These are phyloP conservation scores for Cicer chorassanicum DNA, from an alignment of 306 rosid genomes.

Conservation along the genomic window DNA sequence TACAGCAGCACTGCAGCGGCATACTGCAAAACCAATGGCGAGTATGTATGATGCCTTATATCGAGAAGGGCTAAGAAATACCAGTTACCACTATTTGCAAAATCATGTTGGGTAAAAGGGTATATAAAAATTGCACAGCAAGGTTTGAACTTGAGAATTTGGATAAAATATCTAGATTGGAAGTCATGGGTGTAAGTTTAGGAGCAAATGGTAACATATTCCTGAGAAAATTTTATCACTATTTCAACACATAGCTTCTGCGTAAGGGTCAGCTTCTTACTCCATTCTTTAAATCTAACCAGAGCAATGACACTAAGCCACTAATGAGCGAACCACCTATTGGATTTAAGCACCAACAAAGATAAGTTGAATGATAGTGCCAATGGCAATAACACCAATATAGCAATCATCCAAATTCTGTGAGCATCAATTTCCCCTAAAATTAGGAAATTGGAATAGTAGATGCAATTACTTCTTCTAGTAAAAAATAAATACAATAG, in stretches of 20 bases:
- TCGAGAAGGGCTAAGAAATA: conserved; percentile 3
- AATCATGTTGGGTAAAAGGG: background rate
- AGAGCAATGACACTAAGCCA: conserved; percentile 11
- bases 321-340: background rate
- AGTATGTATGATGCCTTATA: conserved; percentile 23
- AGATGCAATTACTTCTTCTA: conserved; percentile 25
- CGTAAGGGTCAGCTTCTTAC: conserved; percentile 5
- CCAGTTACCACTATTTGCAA: background rate
- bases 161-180: conserved; percentile 30
- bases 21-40: conserved; percentile 16
- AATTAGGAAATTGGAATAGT: conserved; percentile 11
- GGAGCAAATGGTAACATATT: conserved; percentile 30
- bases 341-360: conserved; percentile 13
- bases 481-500: background rate
- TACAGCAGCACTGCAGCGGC: conserved; percentile 3
- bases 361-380: conserved; percentile 1
- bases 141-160: conserved; percentile 15
- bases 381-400: background rate
- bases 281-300: background rate
- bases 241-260: conserved; percentile 1
- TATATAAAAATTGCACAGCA: background rate
- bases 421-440: background rate
- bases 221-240: conserved; percentile 31
- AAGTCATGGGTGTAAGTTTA: conserved; percentile 15
- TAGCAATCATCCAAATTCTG: conserved; percentile 30